Percentiles rank a stretch among this genome's conserved stretches.
Evolutionary conservation across 192 early-diverging fungal species (phyloP).

Genomic region (Helicostylum pulchrum): DNA sequence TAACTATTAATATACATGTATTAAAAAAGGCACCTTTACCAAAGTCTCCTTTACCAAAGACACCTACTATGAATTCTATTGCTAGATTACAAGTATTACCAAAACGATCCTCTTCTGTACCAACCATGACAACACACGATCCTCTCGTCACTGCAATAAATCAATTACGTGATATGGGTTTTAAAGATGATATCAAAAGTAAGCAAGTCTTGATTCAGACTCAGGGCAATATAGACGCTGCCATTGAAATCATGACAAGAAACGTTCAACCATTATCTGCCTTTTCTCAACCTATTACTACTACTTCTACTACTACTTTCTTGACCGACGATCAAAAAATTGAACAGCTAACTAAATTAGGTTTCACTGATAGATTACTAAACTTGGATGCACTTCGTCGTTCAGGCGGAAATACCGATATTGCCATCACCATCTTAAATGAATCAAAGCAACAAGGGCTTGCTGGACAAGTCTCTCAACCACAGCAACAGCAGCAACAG

Average conservation of each 20-base stretch:
- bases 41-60: too few species aligned
- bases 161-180: constrained; percentile 77
- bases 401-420: constrained; percentile 72
- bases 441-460: constrained; percentile 40
- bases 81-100: constrained; percentile 14
- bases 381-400: constrained; percentile 68
- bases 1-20: too few species aligned
- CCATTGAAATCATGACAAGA: constrained; percentile 66
- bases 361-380: constrained; percentile 65
- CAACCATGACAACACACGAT: constrained; percentile 3
- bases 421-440: constrained; percentile 62
- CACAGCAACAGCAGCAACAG: constrained; percentile 3
- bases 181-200: constrained; percentile 66
- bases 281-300: background rate
- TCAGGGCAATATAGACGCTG: constrained; percentile 70
- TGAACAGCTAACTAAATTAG: constrained; percentile 62
- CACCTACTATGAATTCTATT: background rate
- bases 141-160: background rate
- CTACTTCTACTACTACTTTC: constrained; percentile 3
- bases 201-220: constrained; percentile 65
- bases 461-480: constrained; percentile 20
- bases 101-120: constrained; percentile 29
- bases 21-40: too few species aligned
- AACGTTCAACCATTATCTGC: background rate
- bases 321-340: constrained; percentile 53